Conservation (phyloP, 2,329 filamentous ascomycete species). For the Trichoderma atroviride region DNA sequence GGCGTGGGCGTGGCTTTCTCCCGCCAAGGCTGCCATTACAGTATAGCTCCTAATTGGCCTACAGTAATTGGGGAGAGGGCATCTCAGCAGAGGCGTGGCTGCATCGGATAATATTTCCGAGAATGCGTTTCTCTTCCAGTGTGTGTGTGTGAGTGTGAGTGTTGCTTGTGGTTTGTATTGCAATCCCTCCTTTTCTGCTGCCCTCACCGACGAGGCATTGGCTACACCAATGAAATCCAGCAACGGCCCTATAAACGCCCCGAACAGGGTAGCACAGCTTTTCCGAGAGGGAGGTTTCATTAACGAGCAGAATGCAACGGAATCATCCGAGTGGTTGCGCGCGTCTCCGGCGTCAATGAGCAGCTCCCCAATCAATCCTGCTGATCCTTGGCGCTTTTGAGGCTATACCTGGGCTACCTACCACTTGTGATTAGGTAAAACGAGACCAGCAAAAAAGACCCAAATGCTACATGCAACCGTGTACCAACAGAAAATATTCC, state of each 20-base stretch:
- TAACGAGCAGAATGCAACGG: not conserved
- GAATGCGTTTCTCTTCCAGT: not conserved
- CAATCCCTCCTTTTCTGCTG: not conserved
- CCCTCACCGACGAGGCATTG: not conserved
- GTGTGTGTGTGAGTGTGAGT: not conserved
- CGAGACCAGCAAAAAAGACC: not conserved
- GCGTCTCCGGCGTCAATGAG: not conserved
- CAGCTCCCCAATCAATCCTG: not conserved
- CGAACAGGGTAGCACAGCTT: not conserved
- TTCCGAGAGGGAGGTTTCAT: conserved; percentile 3
- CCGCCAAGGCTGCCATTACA: not conserved
- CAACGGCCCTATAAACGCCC: not conserved
- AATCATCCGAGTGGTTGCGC: conserved; percentile 10
- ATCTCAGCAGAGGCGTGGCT: not conserved
- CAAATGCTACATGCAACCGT: not conserved
- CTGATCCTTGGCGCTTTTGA: not conserved
- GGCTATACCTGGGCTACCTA: not conserved
- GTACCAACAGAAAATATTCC: not conserved
- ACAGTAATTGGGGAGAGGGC: not conserved
- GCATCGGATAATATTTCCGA: conserved; percentile 27
- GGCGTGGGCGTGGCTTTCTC: not conserved
- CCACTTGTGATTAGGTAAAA: not conserved
- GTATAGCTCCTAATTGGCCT: too few relatives aligned
- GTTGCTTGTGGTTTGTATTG: not conserved
- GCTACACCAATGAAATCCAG: not conserved